Evolutionary conservation across 306 rosid genomes (phyloP), one percentile per base, ranked within the genome.

Genomic region (Canavalia ensiformis): DNA sequence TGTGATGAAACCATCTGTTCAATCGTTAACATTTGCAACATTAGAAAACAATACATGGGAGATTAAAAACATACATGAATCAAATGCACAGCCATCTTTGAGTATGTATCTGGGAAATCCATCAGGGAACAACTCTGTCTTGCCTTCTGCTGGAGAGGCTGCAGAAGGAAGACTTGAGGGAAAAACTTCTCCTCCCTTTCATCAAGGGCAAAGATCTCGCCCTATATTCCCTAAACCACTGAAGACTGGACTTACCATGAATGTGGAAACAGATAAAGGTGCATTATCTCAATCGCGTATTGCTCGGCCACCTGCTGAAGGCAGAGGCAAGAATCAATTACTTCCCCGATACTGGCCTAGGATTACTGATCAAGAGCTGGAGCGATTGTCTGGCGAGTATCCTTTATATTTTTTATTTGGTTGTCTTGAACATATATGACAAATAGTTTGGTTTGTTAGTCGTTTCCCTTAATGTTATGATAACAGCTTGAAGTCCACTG

Each of bases 331-430:
- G 86, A 95, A 84, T 79, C 99, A 95, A 77, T 85, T 95, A 70
- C 99, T 95, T 92, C 97, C 99, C 13, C 91, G 99, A 81, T 95
- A 95, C 82, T 95, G 99, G 98, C 99, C 99, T 0, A 90, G 99
- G 89, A 93, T 93, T 72, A 93, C 99, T 18, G 99, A 95, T 68
- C 93, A 89, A 83, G 99, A 95, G 84, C 87, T 95, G 82, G 92
- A 95, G 92, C 87, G 93, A 69, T 66, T 95, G 86, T 81, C 99
- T 55, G 98, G 98, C 72, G 97, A 92, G 99, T 95, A 95, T 95
- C 99, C 97, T 81, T 85, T 57, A n/a, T 55, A 58, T 59, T 10
- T 76, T 69, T n/a, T 71, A 41, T 25, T 28, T 70, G 31, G 57
- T 34, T 65, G 56, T 77, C 54, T 49, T 81, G 49, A 55, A 42